Base-by-base conservation (phyloP, 1,284 basidiomycete genomes). In the Sporisorium reilianum region DNA sequence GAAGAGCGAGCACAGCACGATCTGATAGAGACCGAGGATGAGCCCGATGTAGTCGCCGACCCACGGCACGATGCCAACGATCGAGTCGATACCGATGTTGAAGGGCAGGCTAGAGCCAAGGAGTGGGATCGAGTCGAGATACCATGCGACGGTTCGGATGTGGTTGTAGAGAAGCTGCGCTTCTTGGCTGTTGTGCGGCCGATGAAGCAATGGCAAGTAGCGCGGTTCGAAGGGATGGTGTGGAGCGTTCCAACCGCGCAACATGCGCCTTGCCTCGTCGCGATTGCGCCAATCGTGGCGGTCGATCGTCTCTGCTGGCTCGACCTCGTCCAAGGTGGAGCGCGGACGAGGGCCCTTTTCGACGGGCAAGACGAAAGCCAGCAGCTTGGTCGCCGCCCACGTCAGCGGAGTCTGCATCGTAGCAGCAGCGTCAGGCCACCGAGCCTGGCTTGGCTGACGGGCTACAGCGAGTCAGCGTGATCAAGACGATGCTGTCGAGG, bases 151-250 rank as follows among this genome's bases (percentile, higher is more conserved):
- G 5, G 77, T 80, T 22, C 77, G 72, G 40, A 79, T 76, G 40
- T 83, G 81, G 42, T 84, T 83, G 63, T 84, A 84, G 30, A 84
- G 66, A 44, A 68, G 72, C 62, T 84, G 83, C n/a, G 83, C 83
- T 44, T 84, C 75, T 26, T 12, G 30, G 42, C 59, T 53, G 56
- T 55, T 57, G 49, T 44, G 55, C 14, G 69, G 64, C 6, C 41
- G 55, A 44, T 54, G 48, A 10, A 53, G n/a, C 4, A 51, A 56
- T 16, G 64, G 64, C 50, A 25, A 54, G 54, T 67, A 67, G 30
- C 50, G 44, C 23, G 64, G 32, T 32, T 61, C 41, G 23, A 67
- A 67, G 2, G 55, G 23, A 18, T 22, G 14, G 5, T 46, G 46
- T 6, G 42, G 38, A n/a, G 48, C 26, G 12, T n/a, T 14, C 7